phyloP scores from a whole-genome alignment of 768 basidiomycete species.

The Boletus sp. region DNA sequence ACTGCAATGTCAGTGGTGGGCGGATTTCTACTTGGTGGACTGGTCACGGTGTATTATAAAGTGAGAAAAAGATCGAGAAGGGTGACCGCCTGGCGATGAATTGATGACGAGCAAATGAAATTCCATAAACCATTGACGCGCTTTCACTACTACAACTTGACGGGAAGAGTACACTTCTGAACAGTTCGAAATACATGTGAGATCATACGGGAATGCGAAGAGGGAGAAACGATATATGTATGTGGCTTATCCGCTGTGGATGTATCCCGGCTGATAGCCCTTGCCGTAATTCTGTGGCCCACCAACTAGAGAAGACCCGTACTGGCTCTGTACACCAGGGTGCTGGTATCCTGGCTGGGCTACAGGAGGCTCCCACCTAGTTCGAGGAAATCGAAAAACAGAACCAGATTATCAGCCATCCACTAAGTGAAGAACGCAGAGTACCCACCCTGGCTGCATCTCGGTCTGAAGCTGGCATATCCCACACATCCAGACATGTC shows the following conservation, averaged over 20 bases:
- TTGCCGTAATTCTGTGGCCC: slow-evolving; percentile 12
- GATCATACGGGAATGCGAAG: background rate
- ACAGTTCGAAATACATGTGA: background rate
- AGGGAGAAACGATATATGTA: background rate
- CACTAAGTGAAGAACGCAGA: background rate
- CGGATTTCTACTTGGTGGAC: slow-evolving; percentile 37
- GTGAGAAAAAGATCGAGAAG: slow-evolving; percentile 5
- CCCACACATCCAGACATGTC: slow-evolving; percentile 65
- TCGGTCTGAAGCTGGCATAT: slow-evolving; percentile 66
- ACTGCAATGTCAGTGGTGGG: slow-evolving; percentile 27
- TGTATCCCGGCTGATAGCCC: slow-evolving; percentile 31
- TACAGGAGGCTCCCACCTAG: slow-evolving; percentile 36
- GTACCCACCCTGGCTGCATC: slow-evolving; percentile 47
- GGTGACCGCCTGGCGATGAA: background rate
- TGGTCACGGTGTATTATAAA: slow-evolving; percentile 23
- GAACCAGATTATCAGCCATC: background rate
- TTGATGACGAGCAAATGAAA: background rate
- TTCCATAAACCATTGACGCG: background rate
- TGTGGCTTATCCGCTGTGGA: slow-evolving; percentile 13
- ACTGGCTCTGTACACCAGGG: slow-evolving; percentile 27
- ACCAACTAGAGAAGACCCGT: slow-evolving; percentile 2
- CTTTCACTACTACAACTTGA: background rate
- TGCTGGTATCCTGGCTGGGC: slow-evolving; percentile 36
- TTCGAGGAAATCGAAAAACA: background rate
- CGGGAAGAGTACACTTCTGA: background rate